Percentiles rank a stretch among this genome's conserved stretches.
Conservation (phyloP, 257 asterid genomes). For the Solanum lignicaule region DNA sequence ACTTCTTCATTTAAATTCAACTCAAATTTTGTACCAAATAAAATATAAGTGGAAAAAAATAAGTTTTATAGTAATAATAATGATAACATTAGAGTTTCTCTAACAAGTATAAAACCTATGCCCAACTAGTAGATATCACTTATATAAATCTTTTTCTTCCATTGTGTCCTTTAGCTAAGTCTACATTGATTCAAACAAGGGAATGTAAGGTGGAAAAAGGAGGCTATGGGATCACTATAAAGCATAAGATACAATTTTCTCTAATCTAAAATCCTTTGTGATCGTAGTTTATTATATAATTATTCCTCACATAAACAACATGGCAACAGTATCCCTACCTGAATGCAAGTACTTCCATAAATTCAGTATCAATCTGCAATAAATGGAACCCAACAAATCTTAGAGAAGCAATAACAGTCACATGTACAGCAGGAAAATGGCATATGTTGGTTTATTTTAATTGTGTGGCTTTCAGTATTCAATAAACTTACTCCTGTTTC, state of each 20-base stretch:
- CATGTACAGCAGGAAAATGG: background rate
- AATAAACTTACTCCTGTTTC: constrained; percentile 59
- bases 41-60: background rate
- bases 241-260: background rate
- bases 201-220: background rate
- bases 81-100: background rate
- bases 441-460: background rate
- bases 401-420: background rate
- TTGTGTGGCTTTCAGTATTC: background rate
- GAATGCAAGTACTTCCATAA: constrained; percentile 38
- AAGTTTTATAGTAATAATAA: background rate
- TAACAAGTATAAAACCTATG: background rate
- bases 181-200: background rate
- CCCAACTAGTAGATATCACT: background rate
- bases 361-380: constrained; percentile 35
- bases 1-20: background rate
- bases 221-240: background rate
- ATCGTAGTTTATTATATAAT: background rate
- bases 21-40: background rate
- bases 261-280: background rate
- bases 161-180: background rate
- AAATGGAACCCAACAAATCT: background rate
- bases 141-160: background rate
- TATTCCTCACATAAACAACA: background rate
- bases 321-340: constrained; percentile 8